Evolutionary conservation across 768 basidiomycete species (phyloP).

Genomic region (Cystobasidium onofrii): DNA sequence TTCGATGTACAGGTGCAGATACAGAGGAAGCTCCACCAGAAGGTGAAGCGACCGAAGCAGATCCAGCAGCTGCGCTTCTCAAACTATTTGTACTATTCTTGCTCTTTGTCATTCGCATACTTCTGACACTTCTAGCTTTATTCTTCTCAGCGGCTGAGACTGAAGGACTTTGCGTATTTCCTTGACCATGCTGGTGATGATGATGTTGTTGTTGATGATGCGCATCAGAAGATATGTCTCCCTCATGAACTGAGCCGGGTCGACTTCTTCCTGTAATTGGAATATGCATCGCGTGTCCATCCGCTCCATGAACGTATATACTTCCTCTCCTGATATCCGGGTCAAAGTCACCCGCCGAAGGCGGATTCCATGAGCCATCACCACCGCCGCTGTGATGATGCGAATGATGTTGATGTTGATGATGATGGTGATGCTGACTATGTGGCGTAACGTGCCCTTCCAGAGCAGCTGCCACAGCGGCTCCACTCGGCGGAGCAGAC

Average conservation of each 20-base stretch:
- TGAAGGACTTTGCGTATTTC: not conserved
- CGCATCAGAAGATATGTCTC: conserved; percentile 11
- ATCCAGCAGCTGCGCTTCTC: not conserved
- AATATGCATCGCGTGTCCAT: conserved; percentile 15
- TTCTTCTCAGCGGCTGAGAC: conserved; percentile 7
- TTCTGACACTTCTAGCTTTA: conserved; percentile 17
- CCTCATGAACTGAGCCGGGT: conserved; percentile 20
- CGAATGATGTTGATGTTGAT: not conserved
- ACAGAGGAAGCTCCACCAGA: not conserved
- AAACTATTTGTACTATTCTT: not conserved
- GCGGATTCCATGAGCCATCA: conserved; percentile 1
- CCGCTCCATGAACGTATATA: conserved; percentile 29
- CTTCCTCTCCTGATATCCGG: conserved; percentile 26
- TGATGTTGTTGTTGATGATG: too few relatives aligned
- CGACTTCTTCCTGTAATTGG: conserved; percentile 33
- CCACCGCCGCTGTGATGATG: not conserved
- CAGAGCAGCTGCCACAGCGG: not conserved
- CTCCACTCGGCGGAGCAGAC: not conserved
- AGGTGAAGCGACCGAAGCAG: not conserved
- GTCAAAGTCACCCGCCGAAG: conserved; percentile 32
- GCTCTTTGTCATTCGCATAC: conserved; percentile 11
- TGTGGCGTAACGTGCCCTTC: not conserved
- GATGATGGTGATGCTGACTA: not conserved
- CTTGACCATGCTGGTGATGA: not conserved
- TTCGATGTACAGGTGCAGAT: not conserved